Evolutionary conservation across 208 protist species (phyloP), one percentile per base, ranked within the genome.

Genomic region (Trypanosoma brucei): DNA sequence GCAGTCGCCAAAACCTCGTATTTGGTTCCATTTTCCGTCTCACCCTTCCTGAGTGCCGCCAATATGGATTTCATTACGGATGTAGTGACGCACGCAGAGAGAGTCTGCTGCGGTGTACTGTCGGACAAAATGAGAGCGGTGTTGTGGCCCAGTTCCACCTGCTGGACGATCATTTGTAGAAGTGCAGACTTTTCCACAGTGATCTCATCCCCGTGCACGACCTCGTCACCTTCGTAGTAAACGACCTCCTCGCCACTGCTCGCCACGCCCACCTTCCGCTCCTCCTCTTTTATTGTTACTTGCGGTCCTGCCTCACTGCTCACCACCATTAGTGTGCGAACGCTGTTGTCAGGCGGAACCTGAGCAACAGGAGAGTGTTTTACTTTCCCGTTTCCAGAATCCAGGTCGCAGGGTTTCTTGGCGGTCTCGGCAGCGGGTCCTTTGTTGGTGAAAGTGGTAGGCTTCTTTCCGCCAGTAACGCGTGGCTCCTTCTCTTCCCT

Each of bases 101-200:
- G 37, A 38, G 67, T 64, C n/a, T 55, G 36, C 42, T 78, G 44
- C 31, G 59, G 53, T 50, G 57, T 56, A 59, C 82, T 73, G 57
- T 75, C 70, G 14, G 71, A 67, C 46, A 88, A 59, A 62, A 83
- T 67, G 31, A 88, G 30, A 3, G 79, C 76, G 60, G 59, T 59
- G 65, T 84, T 82, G 73, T 88, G 83, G 50, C 83, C 77, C 1
- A 65, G 72, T 35, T 81, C 55, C 34, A 83, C 55, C 66, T 88
- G 78, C 38, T 79, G 70, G 14, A 84, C 46, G 40, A 76, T 68
- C 33, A 72, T 68, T 0, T 66, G 34, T 42, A 89, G 49, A 36
- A 70, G 46, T 46, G 44, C 52, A 37, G 75, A 76, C 38, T 70
- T 70, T 45, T 60, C 69, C 56, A 22, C 72, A 13, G 31, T 39